Conservation (phyloP, 1,139 yeast genomes). For the Magnusiomyces suaveolens region DNA sequence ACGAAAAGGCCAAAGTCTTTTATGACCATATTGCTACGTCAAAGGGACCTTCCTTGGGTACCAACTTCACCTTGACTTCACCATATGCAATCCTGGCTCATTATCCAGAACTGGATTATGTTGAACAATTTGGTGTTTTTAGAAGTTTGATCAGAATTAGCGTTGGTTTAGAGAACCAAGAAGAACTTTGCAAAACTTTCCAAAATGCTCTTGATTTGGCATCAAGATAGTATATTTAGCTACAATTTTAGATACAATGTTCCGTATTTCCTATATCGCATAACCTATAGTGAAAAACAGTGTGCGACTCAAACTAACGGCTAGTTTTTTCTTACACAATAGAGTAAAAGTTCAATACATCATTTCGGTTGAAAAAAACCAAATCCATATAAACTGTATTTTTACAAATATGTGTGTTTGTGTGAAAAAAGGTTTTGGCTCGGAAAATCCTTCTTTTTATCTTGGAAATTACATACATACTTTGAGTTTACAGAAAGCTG, state of each 20-base stretch:
- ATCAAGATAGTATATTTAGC: not conserved
- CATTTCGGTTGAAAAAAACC: not conserved
- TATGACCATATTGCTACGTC: constrained; percentile 67
- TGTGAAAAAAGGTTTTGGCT: no score
- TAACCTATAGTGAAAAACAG: constrained; percentile 15
- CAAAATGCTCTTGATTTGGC: constrained; percentile 25
- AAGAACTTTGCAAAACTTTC: constrained; percentile 35
- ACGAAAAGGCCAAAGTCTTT: constrained; percentile 58
- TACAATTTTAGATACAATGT: constrained; percentile 15
- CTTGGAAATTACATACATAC: not conserved
- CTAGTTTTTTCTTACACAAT: not conserved
- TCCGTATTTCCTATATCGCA: constrained; percentile 27
- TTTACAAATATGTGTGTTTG: no score
- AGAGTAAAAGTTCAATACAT: not conserved
- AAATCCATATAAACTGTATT: no score
- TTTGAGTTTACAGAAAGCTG: not conserved
- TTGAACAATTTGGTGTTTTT: constrained; percentile 79
- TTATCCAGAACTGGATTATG: constrained; percentile 72
- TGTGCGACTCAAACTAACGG: constrained; percentile 14
- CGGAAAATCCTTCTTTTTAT: not conserved
- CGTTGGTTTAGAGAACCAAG: constrained; percentile 53
- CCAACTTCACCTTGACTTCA: constrained; percentile 84
- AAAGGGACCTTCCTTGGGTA: constrained; percentile 92
- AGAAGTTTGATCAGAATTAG: constrained; percentile 71
- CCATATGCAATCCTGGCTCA: constrained; percentile 91